Evolutionary conservation across 495 filamentous ascomycete species (phyloP), one percentile per base, ranked within the genome.

Genomic region (Penicillium fimorum): DNA sequence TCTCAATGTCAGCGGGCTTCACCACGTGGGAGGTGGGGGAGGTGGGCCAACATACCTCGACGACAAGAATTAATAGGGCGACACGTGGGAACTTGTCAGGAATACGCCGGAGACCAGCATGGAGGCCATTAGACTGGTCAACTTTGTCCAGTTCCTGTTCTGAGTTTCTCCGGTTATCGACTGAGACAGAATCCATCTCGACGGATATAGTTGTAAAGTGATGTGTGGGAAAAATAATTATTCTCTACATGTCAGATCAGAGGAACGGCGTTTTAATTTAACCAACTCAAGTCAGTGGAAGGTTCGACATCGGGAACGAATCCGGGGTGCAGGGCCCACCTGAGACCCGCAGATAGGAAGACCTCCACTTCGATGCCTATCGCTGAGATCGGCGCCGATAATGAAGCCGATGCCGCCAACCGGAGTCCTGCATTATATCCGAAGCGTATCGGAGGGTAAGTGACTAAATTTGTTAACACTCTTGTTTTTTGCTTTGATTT

Each of bases 31-130:
- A 24, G 33, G 29, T 33, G 29, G 18, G 2, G 11, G 10, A 24
- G 33, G 29, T 33, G 29, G 18, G 2, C 5, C 30, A 43, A 43
- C 50, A 4, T 15, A 53, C 50, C 50, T 53, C 50, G 15, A 53
- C 50, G 7, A 53, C 27, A n/a, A 53, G 50, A 17, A 53, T 53
- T 22, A 53, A 25, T 25, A 53, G 29, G 6, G 38, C 38, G 17
- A 53, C 24, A 15, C 18, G n/a, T 30, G 50, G 50, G 17, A 53
- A 53, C 7, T 43, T 53, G 40, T 53, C 50, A 32, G 50, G 50
- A 12, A 53, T n/a, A 43, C 50, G 50, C 10, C 50, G 50, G 12
- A 27, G 38, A 5, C 38, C 37, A 44, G 24, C 40, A 18, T 30
- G 15, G 37, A 15, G 18, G n/a, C 22, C 20, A 24, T 11, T 13